These are phyloP conservation scores for Venturia oleaginea DNA, from an alignment of 2,329 filamentous ascomycete genomes.

Conservation along the genomic window DNA sequence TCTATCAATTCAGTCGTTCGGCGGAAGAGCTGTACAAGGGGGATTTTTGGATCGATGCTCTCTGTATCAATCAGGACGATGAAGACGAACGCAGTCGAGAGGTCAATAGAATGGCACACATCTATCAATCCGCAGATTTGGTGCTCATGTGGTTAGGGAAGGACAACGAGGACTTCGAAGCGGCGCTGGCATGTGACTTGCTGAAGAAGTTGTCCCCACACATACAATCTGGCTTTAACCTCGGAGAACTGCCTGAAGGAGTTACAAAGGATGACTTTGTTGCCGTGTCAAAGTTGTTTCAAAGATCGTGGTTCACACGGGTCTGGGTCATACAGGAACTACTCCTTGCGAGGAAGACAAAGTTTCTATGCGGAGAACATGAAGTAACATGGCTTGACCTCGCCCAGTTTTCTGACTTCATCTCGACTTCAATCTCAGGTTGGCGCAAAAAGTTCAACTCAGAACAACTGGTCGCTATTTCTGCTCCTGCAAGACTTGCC, in stretches of 20 bases:
- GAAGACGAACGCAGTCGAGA: background rate
- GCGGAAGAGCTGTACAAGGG: background rate
- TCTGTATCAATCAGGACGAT: constrained; percentile 8
- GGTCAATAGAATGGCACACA: constrained; percentile 1
- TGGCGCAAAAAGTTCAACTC: background rate
- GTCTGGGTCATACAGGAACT: background rate
- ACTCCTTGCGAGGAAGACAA: background rate
- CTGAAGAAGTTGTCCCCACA: background rate
- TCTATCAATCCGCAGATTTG: background rate
- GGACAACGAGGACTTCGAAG: background rate
- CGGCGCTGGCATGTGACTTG: background rate
- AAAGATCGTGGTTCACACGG: background rate
- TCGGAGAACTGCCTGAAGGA: background rate
- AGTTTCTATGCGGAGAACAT: background rate
- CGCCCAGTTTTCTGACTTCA: background rate
- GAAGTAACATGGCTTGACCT: background rate
- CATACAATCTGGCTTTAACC: background rate
- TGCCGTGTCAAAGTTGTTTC: background rate
- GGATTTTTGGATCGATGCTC: background rate
- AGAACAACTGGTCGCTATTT: background rate
- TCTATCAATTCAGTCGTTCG: background rate
- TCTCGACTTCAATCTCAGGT: background rate
- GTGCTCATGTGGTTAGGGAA: constrained; percentile 3
- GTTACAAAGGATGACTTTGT: background rate
- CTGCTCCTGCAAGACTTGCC: background rate